These are phyloP conservation scores for Earliella scabrosa DNA, from an alignment of 1,284 basidiomycete genomes.

Conservation along the genomic window DNA sequence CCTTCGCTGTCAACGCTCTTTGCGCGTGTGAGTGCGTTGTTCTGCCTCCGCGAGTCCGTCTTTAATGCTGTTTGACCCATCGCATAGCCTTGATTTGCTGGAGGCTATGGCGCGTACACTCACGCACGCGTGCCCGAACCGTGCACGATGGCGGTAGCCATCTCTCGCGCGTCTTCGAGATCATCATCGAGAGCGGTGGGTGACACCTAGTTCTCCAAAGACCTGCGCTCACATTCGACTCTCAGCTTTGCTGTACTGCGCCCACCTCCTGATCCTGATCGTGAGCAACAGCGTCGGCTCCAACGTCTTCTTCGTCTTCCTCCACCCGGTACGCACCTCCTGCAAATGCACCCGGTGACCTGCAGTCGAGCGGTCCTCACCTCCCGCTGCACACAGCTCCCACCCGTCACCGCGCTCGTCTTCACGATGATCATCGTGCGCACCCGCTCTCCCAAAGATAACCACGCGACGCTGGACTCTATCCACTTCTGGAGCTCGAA, in stretches of 20 bases:
- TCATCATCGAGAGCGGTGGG: not conserved
- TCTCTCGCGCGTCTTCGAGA: not conserved
- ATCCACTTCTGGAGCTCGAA: not conserved
- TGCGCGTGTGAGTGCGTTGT: not conserved
- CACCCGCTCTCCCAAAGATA: not conserved
- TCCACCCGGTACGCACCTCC: not conserved
- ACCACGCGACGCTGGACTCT: not conserved
- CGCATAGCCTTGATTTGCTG: not conserved
- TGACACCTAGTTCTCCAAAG: not conserved
- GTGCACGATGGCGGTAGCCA: not conserved
- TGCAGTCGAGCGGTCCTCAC: too few relatives aligned
- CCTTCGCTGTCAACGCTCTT: not conserved
- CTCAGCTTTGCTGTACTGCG: not conserved
- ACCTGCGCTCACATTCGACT: not conserved
- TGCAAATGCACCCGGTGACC: too few relatives aligned
- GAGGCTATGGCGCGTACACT: not conserved
- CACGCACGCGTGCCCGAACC: not conserved
- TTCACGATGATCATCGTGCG: constrained; percentile 8
- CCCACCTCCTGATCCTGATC: not conserved
- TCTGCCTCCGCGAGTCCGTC: too few relatives aligned
- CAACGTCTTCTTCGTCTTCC: constrained; percentile 6
- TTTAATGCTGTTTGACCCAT: too few relatives aligned
- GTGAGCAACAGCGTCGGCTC: not conserved
- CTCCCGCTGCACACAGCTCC: too few relatives aligned
- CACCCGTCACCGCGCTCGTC: constrained; percentile 2